A percentile compares a stretch with the other conserved stretches of the same genome.
These are phyloP conservation scores for Eucalyptus leucophloia DNA, from an alignment of 345 rosid genomes.

Conservation along the genomic window DNA sequence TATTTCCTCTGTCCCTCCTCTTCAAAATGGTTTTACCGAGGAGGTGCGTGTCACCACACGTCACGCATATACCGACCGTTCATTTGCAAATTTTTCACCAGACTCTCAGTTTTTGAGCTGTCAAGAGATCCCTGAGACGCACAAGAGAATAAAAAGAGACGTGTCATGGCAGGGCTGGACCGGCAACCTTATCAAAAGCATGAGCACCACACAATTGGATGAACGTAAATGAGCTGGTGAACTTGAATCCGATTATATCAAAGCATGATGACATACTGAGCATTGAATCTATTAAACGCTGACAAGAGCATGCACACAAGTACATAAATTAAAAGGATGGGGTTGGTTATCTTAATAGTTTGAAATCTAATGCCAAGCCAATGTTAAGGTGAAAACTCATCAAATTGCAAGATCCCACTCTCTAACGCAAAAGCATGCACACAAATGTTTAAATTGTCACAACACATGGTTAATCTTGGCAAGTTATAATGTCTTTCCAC, in stretches of 20 bases:
- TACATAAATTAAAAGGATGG: not conserved
- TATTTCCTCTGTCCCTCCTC: not conserved
- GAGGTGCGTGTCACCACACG: constrained; percentile 46
- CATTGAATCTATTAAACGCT: not conserved
- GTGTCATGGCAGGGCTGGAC: not conserved
- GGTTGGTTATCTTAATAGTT: not conserved
- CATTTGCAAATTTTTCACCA: constrained; percentile 88
- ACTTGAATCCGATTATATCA: not conserved
- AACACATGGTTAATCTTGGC: not conserved
- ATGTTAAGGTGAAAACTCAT: not conserved
- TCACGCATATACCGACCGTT: constrained; percentile 87
- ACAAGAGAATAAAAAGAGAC: not conserved
- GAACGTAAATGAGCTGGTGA: not conserved
- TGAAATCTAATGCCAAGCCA: not conserved
- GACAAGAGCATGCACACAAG: not conserved
- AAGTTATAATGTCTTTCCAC: not conserved
- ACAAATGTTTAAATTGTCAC: not conserved
- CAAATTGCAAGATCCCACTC: not conserved
- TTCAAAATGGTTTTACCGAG: not conserved
- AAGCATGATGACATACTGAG: not conserved
- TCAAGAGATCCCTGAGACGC: constrained; percentile 62
- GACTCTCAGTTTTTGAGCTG: constrained; percentile 68
- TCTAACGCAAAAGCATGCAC: not conserved
- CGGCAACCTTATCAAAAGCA: not conserved
- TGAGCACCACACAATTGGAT: not conserved